A percentile compares a stretch with the other conserved stretches of the same genome.
Evolutionary conservation across 352 stramenopile genomes (phyloP).

Genomic region (Blastocystis sp.): DNA sequence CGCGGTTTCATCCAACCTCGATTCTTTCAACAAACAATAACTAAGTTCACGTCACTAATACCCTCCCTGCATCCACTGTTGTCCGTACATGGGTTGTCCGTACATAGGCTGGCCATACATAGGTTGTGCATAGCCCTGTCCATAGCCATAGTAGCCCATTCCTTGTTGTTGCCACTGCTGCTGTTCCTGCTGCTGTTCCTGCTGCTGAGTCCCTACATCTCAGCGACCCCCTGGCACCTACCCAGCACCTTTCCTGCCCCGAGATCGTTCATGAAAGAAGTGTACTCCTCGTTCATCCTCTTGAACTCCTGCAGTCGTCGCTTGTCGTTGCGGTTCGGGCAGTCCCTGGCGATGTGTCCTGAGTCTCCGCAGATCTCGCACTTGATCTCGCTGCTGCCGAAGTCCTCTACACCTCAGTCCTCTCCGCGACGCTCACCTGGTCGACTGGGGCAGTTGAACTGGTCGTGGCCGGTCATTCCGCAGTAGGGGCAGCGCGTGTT

Average conservation of each 20-base stretch:
- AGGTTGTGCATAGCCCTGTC: not conserved
- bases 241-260: constrained; percentile 57
- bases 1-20: not conserved
- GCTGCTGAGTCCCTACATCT: not conserved
- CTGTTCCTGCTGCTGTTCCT: not conserved
- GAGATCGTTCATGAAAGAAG: constrained; percentile 68
- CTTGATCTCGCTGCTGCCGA: constrained; percentile 73
- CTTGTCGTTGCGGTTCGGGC: constrained; percentile 70
- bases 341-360: constrained; percentile 77
- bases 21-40: not conserved
- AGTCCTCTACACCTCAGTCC: constrained; percentile 65
- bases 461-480: constrained; percentile 91
- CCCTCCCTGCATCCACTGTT: not conserved
- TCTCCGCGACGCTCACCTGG: constrained; percentile 69
- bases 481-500: constrained; percentile 94
- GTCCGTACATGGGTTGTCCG: not conserved
- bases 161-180: not conserved
- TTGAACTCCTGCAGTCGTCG: constrained; percentile 62
- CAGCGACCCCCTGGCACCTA: not conserved
- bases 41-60: not conserved
- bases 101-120: not conserved
- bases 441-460: constrained; percentile 89
- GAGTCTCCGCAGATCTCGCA: constrained; percentile 79
- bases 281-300: constrained; percentile 65
- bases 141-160: not conserved